phyloP scores from a whole-genome alignment of 768 basidiomycete genomes.

The Sutorius australiensis region DNA sequence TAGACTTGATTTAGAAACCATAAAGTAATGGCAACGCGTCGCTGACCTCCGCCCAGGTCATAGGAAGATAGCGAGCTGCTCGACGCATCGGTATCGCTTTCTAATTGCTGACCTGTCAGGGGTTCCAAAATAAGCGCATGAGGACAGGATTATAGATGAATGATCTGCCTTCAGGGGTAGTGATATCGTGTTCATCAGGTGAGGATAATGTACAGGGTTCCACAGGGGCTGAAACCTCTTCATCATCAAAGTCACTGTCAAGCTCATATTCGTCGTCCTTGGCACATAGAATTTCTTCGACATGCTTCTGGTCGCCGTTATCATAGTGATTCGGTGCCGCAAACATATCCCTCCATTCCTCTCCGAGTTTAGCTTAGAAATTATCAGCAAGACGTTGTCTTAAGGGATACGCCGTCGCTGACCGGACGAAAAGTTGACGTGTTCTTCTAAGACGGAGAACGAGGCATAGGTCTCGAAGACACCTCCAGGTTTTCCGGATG shows the following conservation, averaged over 20 bases:
- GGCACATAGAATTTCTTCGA: constrained; percentile 5
- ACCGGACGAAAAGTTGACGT: constrained; percentile 10
- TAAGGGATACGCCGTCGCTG: background rate
- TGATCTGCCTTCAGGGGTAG: constrained; percentile 1
- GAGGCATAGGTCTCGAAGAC: constrained; percentile 13
- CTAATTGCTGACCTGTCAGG: constrained; percentile 5
- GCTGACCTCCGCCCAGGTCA: constrained; percentile 10
- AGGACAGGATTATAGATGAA: background rate
- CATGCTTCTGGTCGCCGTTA: background rate
- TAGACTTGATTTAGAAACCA: constrained; percentile 8
- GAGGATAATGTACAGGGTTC: background rate
- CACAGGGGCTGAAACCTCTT: background rate
- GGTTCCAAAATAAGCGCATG: background rate
- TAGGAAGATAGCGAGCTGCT: constrained; percentile 8
- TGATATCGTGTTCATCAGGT: background rate
- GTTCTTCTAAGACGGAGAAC: constrained; percentile 10
- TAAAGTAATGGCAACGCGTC: background rate
- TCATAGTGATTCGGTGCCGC: background rate
- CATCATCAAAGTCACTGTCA: constrained; percentile 28
- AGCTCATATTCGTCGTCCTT: constrained; percentile 15
- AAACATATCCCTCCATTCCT: constrained; percentile 9
- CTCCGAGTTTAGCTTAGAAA: constrained; percentile 8
- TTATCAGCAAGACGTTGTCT: background rate
- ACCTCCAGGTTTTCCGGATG: background rate
- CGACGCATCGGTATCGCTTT: background rate